A percentile compares a stretch with the other conserved stretches of the same genome.
These are phyloP conservation scores for Peronospora farinosa DNA, from an alignment of 352 stramenopile species.

Conservation along the genomic window DNA sequence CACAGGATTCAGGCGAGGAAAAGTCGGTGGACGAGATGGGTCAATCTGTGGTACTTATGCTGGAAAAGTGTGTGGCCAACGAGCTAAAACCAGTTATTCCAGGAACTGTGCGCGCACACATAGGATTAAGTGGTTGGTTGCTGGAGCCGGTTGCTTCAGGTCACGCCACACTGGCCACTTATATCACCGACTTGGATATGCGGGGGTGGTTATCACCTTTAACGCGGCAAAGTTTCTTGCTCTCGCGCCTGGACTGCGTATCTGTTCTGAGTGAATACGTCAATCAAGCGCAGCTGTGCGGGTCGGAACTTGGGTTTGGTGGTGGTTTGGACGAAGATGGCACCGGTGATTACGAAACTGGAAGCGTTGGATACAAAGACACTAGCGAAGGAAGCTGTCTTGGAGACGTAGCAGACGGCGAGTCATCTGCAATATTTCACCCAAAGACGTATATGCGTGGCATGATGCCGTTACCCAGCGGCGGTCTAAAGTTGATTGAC, in stretches of 20 bases:
- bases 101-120: conserved; percentile 46
- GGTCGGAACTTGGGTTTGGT: conserved; percentile 43
- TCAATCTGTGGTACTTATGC: conserved; percentile 59
- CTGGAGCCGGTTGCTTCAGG: conserved; percentile 61
- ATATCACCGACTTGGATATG: conserved; percentile 67
- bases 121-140: conserved; percentile 67
- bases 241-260: conserved; percentile 56
- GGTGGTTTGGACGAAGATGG: conserved; percentile 39
- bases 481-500: conserved; percentile 74
- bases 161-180: conserved; percentile 53
- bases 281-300: conserved; percentile 52
- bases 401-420: conserved; percentile 26
- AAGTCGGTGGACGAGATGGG: conserved; percentile 43
- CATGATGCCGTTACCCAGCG: conserved; percentile 67
- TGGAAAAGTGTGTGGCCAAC: conserved; percentile 76
- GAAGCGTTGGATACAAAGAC: conserved; percentile 31
- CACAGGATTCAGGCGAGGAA: conserved; percentile 27
- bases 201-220: conserved; percentile 41
- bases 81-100: conserved; percentile 49
- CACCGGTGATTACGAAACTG: conserved; percentile 29
- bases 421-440: conserved; percentile 47
- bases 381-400: conserved; percentile 29
- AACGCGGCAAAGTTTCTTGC: conserved; percentile 45
- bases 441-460: conserved; percentile 74
- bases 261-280: conserved; percentile 59